Conservation (phyloP, 176 grass and related monocot genomes). For the Otatea glauca region DNA sequence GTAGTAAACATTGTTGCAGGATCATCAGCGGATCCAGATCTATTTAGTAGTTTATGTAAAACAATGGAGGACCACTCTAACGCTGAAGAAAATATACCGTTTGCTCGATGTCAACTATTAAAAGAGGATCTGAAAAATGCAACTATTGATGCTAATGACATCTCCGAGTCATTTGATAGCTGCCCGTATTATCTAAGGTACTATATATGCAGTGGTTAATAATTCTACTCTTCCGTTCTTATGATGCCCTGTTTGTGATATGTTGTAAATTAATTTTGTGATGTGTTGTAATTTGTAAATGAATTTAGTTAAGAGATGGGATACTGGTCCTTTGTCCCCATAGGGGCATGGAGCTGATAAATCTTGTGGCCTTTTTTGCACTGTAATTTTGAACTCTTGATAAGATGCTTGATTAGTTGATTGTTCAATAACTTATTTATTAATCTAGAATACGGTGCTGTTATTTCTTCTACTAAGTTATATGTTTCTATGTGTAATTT, state of each 20-base stretch:
- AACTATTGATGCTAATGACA: constrained; percentile 61
- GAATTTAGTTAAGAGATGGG: too few species aligned
- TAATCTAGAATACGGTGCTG: constrained; percentile 13
- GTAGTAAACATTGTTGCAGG: constrained; percentile 47
- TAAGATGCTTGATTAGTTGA: not conserved
- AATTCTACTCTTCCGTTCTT: not conserved
- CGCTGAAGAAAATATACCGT: constrained; percentile 51
- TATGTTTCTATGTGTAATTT: constrained; percentile 12
- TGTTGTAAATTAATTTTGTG: too few species aligned
- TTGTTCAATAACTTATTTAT: not conserved
- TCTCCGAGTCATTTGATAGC: constrained; percentile 79
- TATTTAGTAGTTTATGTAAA: constrained; percentile 54
- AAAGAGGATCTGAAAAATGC: constrained; percentile 78
- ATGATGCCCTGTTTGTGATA: not conserved
- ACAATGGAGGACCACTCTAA: constrained; percentile 50
- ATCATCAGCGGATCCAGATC: constrained; percentile 45
- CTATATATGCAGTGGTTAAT: not conserved
- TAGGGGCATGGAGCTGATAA: constrained; percentile 2
- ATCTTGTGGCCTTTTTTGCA: not conserved
- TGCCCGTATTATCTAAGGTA: constrained; percentile 96
- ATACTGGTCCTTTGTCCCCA: too few species aligned
- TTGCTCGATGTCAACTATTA: constrained; percentile 49
- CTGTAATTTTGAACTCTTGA: constrained; percentile 22
- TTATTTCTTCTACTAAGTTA: constrained; percentile 16
- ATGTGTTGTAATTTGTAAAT: too few species aligned